phyloP scores from a whole-genome alignment of 306 rosid species.

The Dalbergia oliveri region DNA sequence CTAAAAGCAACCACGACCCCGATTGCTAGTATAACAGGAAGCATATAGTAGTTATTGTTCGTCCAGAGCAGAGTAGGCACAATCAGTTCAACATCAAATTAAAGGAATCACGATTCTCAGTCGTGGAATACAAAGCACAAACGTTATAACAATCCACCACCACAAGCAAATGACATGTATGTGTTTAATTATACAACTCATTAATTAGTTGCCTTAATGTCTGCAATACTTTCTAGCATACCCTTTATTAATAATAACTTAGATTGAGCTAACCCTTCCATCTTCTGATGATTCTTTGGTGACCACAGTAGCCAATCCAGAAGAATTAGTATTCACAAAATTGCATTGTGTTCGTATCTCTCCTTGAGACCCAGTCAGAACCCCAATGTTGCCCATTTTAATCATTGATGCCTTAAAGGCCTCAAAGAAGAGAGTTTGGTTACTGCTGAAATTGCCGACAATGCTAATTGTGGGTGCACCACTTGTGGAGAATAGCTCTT shows the following conservation, averaged over 20 bases:
- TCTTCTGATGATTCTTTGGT: slow-evolving; percentile 11
- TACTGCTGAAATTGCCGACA: slow-evolving; percentile 37
- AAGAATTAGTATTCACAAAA: slow-evolving; percentile 44
- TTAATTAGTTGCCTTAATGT: slow-evolving; percentile 13
- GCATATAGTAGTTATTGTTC: too few species aligned
- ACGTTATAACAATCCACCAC: background rate
- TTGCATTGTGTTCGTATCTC: slow-evolving; percentile 52
- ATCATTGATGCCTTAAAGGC: slow-evolving; percentile 52
- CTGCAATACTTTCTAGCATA: background rate
- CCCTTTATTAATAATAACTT: background rate
- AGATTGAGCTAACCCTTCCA: slow-evolving; percentile 43
- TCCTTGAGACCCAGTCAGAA: slow-evolving; percentile 50
- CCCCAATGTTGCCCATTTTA: slow-evolving; percentile 53
- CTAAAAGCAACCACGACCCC: too few species aligned
- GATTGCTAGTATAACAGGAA: too few species aligned
- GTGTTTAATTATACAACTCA: slow-evolving; percentile 3
- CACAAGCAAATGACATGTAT: slow-evolving; percentile 5
- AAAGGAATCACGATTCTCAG: background rate
- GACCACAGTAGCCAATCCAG: background rate
- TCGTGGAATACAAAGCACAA: background rate
- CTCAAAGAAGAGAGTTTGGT: slow-evolving; percentile 47
- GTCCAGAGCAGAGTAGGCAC: background rate
- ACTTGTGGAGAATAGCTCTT: slow-evolving; percentile 39
- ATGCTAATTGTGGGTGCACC: slow-evolving; percentile 45
- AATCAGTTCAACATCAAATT: background rate